Evolutionary conservation across 257 asterid species (phyloP).

Genomic region (Solanum sejunctum): DNA sequence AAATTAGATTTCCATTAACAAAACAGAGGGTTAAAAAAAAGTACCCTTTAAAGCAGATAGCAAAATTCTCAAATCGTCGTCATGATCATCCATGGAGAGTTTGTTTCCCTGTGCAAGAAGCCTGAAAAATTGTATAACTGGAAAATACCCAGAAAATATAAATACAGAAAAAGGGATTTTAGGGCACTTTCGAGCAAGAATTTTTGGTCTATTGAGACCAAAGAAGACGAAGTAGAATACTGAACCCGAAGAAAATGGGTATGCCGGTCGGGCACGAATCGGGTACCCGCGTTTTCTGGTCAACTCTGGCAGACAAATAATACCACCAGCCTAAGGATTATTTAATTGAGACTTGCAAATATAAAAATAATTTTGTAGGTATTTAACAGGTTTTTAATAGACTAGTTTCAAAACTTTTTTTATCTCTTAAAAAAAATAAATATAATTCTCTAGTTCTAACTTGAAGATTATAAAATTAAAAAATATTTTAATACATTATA

Average conservation of each 20-base stretch:
- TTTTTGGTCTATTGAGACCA: neutral
- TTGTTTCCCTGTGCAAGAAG: neutral
- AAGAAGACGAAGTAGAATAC: neutral
- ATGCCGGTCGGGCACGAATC: conserved; percentile 3
- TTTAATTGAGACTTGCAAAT: neutral
- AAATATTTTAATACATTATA: too few relatives aligned
- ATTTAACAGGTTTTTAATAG: neutral
- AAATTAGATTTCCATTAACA: neutral
- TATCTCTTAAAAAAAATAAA: neutral
- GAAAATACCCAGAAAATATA: neutral
- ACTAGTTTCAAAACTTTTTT: neutral
- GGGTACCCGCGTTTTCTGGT: neutral
- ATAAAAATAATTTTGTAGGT: neutral
- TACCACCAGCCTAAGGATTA: neutral
- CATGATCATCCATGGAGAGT: conserved; percentile 1
- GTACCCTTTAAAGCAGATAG: neutral
- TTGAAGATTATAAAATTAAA: neutral
- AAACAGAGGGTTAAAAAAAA: neutral
- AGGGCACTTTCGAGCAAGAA: neutral
- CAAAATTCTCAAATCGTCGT: neutral
- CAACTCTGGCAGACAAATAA: neutral
- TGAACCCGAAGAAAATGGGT: neutral
- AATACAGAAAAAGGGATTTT: neutral
- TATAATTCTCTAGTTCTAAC: neutral
- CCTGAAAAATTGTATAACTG: neutral